Percentiles rank a stretch among this genome's conserved stretches.
Evolutionary conservation across 352 stramenopile species (phyloP).

Genomic region (Blastocystis hominis): DNA sequence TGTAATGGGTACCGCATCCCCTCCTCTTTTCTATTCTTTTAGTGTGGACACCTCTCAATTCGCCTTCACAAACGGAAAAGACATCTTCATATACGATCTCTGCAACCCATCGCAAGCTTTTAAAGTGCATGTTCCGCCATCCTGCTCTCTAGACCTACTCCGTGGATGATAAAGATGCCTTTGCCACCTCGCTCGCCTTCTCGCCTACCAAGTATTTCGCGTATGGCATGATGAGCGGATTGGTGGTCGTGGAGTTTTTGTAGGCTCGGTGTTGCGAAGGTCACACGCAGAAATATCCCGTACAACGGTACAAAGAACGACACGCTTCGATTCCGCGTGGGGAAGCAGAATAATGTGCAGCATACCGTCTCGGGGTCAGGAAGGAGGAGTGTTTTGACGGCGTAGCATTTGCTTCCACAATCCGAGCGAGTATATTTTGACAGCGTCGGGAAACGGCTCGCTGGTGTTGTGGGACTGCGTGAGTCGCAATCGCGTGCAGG

Average conservation of each 20-base stretch:
- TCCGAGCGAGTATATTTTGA: conserved; percentile 5
- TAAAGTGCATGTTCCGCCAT: not conserved
- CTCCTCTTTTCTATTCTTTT: not conserved
- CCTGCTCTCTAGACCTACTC: not conserved
- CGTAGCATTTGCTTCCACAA: conserved; percentile 34
- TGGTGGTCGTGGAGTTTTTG: conserved; percentile 31
- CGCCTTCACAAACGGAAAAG: conserved; percentile 8
- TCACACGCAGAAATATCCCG: not conserved
- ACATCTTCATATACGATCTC: conserved; percentile 43
- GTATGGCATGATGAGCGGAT: conserved; percentile 1
- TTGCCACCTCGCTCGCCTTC: not conserved
- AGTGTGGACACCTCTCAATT: conserved; percentile 1
- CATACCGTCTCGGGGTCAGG: not conserved
- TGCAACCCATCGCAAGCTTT: not conserved
- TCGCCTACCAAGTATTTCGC: conserved; percentile 24
- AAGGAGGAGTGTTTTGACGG: not conserved
- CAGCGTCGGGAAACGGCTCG: not conserved
- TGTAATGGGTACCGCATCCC: not conserved
- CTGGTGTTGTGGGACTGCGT: conserved; percentile 8
- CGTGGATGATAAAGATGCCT: not conserved
- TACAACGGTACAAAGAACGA: not conserved
- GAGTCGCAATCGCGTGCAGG: not conserved
- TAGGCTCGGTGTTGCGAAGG: not conserved
- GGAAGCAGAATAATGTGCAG: not conserved
- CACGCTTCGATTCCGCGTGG: conserved; percentile 1